Conservation (phyloP, 2,329 filamentous ascomycete species). For the Domatiomyces catenatus region DNA sequence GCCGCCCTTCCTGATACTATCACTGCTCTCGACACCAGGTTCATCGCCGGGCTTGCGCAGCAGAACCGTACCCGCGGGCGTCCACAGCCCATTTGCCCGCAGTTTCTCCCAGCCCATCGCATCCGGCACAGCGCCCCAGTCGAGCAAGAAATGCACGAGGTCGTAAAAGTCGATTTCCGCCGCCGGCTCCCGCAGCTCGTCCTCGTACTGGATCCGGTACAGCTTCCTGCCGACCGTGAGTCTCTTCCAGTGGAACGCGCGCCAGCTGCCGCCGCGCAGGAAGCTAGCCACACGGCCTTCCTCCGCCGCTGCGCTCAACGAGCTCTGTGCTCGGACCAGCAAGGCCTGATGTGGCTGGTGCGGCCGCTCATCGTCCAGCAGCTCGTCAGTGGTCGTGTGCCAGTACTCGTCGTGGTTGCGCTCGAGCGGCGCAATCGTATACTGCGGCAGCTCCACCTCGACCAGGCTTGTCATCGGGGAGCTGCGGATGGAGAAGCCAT, state of each 20-base stretch:
- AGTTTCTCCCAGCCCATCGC: conserved; percentile 43
- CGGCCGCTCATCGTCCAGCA: conserved; percentile 2
- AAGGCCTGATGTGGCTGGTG: conserved; percentile 20
- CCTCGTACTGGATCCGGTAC: conserved; percentile 47
- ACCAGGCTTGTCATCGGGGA: conserved; percentile 52
- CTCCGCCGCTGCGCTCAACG: conserved; percentile 12
- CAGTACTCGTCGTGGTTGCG: conserved; percentile 45
- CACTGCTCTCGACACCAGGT: background rate
- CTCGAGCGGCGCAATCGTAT: conserved; percentile 47
- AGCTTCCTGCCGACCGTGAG: conserved; percentile 46
- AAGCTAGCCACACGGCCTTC: conserved; percentile 26
- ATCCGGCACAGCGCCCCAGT: conserved; percentile 47
- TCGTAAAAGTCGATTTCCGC: conserved; percentile 43
- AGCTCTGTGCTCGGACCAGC: conserved; percentile 10
- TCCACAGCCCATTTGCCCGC: conserved; percentile 44
- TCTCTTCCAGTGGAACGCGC: conserved; percentile 51
- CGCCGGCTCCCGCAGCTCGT: conserved; percentile 32
- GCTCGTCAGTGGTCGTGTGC: conserved; percentile 30
- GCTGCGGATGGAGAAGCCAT: conserved; percentile 42
- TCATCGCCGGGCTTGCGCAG: conserved; percentile 33
- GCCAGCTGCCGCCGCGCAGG: conserved; percentile 49
- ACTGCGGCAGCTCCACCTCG: conserved; percentile 50
- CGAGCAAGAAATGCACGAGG: conserved; percentile 45
- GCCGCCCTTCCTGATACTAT: conserved; percentile 24
- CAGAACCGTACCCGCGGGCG: conserved; percentile 42